phyloP scores from a whole-genome alignment of 176 grass and related monocot species.

The Aegilops umbellulata region DNA sequence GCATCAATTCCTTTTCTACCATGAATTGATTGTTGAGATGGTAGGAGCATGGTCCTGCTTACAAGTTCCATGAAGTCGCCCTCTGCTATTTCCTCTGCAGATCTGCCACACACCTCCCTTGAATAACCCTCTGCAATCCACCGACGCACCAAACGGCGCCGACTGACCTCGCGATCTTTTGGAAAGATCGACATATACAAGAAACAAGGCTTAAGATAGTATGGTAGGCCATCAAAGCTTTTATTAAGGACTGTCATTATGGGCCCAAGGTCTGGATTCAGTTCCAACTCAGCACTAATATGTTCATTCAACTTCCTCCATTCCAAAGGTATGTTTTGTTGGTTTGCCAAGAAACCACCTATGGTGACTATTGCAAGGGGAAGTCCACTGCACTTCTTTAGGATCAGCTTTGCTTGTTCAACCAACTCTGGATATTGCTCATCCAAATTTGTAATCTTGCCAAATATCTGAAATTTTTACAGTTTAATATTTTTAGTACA shows the following conservation, averaged over 20 bases:
- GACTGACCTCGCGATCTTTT: neutral
- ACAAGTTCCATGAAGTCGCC: constrained; percentile 11
- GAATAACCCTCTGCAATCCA: constrained; percentile 35
- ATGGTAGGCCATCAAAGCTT: constrained; percentile 37
- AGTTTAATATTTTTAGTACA: neutral
- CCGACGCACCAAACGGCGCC: neutral
- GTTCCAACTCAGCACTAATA: constrained; percentile 18
- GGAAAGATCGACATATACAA: constrained; percentile 28
- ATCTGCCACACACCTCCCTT: neutral
- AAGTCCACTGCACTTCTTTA: constrained; percentile 24
- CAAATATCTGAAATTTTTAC: neutral
- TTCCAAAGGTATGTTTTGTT: neutral
- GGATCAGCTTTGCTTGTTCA: neutral
- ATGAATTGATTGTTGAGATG: neutral
- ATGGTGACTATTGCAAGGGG: constrained; percentile 43
- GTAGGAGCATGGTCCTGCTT: constrained; percentile 5
- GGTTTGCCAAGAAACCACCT: constrained; percentile 29
- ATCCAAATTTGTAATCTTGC: neutral
- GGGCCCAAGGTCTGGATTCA: neutral
- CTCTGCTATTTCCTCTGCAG: neutral
- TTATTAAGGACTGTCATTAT: constrained; percentile 4
- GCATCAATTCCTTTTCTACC: neutral
- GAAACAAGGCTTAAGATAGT: constrained; percentile 39
- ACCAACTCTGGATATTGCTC: neutral
- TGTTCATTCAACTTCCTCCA: constrained; percentile 20